A percentile compares a stretch with the other conserved stretches of the same genome.
These are phyloP conservation scores for Teratosphaeria zuluensis DNA, from an alignment of 2,329 filamentous ascomycete species.

Conservation along the genomic window DNA sequence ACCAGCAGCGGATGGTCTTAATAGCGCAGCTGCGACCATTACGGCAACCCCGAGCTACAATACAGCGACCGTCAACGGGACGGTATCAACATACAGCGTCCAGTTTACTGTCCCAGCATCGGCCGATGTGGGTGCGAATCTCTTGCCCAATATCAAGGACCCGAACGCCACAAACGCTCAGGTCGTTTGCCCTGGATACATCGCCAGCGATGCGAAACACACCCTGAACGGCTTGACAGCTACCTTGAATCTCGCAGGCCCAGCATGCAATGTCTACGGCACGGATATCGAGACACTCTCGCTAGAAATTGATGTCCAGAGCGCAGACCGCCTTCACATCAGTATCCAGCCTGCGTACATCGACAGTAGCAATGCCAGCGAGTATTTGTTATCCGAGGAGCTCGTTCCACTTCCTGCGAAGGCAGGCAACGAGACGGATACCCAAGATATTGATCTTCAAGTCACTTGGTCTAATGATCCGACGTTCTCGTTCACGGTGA, in stretches of 20 bases:
- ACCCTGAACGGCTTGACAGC: constrained; percentile 42
- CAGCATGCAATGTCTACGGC: constrained; percentile 62
- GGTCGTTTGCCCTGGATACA: constrained; percentile 48
- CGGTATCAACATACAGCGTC: constrained; percentile 20
- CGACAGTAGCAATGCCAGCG: constrained; percentile 22
- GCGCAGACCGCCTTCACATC: constrained; percentile 56
- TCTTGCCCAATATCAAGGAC: constrained; percentile 31
- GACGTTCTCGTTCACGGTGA: constrained; percentile 48
- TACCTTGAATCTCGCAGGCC: constrained; percentile 42
- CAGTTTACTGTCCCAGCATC: constrained; percentile 25
- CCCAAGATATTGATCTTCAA: constrained; percentile 38
- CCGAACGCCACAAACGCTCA: constrained; percentile 55
- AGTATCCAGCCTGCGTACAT: constrained; percentile 60
- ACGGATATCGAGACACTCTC: constrained; percentile 59
- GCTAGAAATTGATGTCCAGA: constrained; percentile 48
- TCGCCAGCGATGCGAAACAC: constrained; percentile 40
- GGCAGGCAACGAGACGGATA: constrained; percentile 28
- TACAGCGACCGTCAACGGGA: constrained; percentile 20
- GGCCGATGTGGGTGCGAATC: constrained; percentile 26
- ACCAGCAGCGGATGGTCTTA: not conserved
- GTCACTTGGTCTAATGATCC: constrained; percentile 49
- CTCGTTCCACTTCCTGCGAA: constrained; percentile 50
- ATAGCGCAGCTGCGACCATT: not conserved
- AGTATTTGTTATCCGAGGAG: constrained; percentile 55
- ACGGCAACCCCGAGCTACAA: not conserved